phyloP scores from a whole-genome alignment of 345 rosid genomes.

The Carallia pectinifolia region DNA sequence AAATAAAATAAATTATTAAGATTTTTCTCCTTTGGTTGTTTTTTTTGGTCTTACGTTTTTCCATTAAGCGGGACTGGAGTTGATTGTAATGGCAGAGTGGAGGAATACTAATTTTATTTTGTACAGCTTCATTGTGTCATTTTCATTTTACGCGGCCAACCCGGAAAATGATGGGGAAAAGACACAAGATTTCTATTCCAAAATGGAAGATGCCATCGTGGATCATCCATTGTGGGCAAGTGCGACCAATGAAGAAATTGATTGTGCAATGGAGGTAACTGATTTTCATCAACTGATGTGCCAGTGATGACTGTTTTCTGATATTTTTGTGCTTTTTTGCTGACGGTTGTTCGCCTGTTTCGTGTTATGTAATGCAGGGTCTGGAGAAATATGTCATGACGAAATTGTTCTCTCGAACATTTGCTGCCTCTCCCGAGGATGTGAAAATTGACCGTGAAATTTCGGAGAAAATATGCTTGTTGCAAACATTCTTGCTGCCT shows the following conservation, averaged over 20 bases:
- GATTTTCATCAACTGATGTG: neutral
- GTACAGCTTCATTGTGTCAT: conserved; percentile 60
- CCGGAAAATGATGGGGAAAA: conserved; percentile 53
- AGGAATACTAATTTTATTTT: neutral
- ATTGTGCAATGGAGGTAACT: conserved; percentile 48
- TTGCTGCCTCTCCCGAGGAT: conserved; percentile 48
- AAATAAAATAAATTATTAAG: no score
- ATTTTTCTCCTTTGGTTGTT: no score
- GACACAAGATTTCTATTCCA: conserved; percentile 47
- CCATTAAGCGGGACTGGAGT: no score
- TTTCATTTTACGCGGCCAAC: conserved; percentile 44
- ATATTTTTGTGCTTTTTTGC: neutral
- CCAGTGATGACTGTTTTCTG: neutral
- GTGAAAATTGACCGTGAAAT: conserved; percentile 41
- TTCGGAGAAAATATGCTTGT: conserved; percentile 42
- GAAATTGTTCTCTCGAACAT: conserved; percentile 44
- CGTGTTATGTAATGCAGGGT: conserved; percentile 34
- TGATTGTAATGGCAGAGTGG: neutral
- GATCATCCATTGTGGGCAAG: conserved; percentile 53
- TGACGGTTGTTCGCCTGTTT: neutral
- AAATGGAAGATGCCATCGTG: conserved; percentile 50
- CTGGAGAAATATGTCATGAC: conserved; percentile 63
- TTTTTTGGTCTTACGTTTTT: no score
- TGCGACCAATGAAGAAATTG: conserved; percentile 43
- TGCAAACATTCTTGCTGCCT: conserved; percentile 57